Evolutionary conservation across 1,284 basidiomycete species (phyloP).

Genomic region (Moniliophthora roreri): DNA sequence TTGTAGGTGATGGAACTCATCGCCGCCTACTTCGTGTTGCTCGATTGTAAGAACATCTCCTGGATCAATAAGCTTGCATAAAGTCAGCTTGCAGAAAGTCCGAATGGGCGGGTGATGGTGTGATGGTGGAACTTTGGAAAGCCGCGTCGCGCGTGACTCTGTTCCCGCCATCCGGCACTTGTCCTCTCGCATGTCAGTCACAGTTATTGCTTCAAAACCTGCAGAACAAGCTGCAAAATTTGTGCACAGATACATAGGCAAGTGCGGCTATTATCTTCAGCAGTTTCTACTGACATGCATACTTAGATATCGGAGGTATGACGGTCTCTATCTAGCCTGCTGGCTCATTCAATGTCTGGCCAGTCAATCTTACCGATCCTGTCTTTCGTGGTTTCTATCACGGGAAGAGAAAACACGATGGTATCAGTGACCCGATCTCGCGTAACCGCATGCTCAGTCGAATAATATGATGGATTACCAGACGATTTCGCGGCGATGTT

Average conservation of each 20-base stretch:
- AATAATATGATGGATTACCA: constrained; percentile 21
- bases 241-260: constrained; percentile 1
- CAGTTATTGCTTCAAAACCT: neutral
- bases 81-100: no score
- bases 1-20: no score
- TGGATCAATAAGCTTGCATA: no score
- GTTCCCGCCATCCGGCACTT: no score
- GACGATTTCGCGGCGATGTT: constrained; percentile 73
- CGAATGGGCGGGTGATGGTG: no score
- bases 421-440: constrained; percentile 33
- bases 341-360: neutral
- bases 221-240: neutral
- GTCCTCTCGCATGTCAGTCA: neutral
- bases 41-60: no score
- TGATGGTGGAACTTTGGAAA: no score
- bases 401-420: constrained; percentile 54
- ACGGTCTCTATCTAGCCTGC: neutral
- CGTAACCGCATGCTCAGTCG: neutral
- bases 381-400: constrained; percentile 58
- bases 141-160: no score
- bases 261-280: neutral
- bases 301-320: constrained; percentile 49
- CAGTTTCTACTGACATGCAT: neutral
- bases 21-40: no score
- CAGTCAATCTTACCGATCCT: constrained; percentile 66